Percentiles rank a stretch among this genome's conserved stretches.
These are phyloP conservation scores for Calophaca sinica DNA, from an alignment of 306 rosid species.

Conservation along the genomic window DNA sequence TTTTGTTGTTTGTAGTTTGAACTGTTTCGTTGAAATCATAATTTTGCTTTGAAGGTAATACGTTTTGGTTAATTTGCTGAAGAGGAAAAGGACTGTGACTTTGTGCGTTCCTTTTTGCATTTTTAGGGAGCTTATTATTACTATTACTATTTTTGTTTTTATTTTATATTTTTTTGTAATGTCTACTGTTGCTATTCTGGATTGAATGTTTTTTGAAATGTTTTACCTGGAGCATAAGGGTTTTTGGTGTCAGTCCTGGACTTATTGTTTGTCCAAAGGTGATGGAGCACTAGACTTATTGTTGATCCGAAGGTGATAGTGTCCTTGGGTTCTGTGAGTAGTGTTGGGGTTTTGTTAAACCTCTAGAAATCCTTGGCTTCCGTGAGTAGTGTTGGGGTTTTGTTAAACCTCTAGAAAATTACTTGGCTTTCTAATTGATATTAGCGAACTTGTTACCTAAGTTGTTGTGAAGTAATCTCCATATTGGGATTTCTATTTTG, in stretches of 20 bases:
- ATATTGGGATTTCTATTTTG: conserved; percentile 57
- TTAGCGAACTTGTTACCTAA: conserved; percentile 53
- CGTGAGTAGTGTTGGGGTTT: conserved; percentile 66
- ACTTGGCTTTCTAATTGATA: conserved; percentile 54
- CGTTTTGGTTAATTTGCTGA: background rate
- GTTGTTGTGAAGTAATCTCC: conserved; percentile 60
- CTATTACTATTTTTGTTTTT: no score
- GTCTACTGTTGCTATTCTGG: background rate
- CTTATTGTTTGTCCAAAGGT: conserved; percentile 60
- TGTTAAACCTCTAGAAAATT: conserved; percentile 55
- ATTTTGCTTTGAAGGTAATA: background rate
- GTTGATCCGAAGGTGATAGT: no score
- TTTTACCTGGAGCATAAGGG: background rate
- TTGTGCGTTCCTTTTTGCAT: background rate
- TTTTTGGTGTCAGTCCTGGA: conserved; percentile 59
- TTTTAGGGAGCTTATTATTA: no score
- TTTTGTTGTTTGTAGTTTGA: no score
- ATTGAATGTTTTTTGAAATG: background rate
- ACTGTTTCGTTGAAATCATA: background rate
- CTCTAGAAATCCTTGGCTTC: conserved; percentile 55
- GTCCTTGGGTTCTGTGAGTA: conserved; percentile 56
- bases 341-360: conserved; percentile 64
- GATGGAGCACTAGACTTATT: no score
- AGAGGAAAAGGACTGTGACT: background rate
- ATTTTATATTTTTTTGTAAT: background rate